phyloP scores from a whole-genome alignment of 352 stramenopile species.

The Phytophthora podocarpi region DNA sequence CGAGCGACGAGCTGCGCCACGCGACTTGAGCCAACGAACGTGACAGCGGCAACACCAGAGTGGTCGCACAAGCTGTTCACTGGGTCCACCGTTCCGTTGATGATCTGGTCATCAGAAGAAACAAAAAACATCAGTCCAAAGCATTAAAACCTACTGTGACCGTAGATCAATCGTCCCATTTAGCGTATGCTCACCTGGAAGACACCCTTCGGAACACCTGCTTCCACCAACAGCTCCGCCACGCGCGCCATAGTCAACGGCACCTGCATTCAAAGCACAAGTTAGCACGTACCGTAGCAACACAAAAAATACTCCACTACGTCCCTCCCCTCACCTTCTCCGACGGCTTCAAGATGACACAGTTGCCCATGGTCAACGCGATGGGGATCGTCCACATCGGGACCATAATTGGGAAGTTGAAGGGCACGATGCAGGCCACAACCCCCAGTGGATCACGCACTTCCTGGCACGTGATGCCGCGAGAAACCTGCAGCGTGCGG shows the following conservation, averaged over 20 bases:
- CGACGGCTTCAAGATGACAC: conserved; percentile 97
- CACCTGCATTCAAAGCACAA: conserved; percentile 38
- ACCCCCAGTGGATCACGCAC: conserved; percentile 92
- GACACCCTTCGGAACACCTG: conserved; percentile 94
- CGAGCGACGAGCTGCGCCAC: conserved; percentile 94
- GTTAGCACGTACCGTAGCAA: neutral
- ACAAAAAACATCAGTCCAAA: neutral
- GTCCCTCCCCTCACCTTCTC: conserved; percentile 91
- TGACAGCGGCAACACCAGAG: conserved; percentile 85
- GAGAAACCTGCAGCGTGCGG: conserved; percentile 83
- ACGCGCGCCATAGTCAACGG: conserved; percentile 94
- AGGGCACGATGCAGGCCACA: conserved; percentile 94
- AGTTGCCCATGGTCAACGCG: conserved; percentile 96
- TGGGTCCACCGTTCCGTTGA: conserved; percentile 92
- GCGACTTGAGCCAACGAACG: conserved; percentile 95
- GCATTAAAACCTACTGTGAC: neutral
- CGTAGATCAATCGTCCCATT: neutral
- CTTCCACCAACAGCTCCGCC: conserved; percentile 87
- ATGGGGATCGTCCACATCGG: conserved; percentile 98
- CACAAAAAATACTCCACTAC: neutral
- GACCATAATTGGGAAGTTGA: conserved; percentile 99
- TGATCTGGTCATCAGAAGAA: conserved; percentile 62
- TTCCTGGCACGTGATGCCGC: conserved; percentile 94
- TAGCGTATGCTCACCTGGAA: conserved; percentile 71
- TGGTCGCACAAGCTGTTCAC: conserved; percentile 95